Evolutionary conservation across 2,329 filamentous ascomycete genomes (phyloP), one percentile per base, ranked within the genome.

Genomic region (Zymoseptoria ardabiliae): DNA sequence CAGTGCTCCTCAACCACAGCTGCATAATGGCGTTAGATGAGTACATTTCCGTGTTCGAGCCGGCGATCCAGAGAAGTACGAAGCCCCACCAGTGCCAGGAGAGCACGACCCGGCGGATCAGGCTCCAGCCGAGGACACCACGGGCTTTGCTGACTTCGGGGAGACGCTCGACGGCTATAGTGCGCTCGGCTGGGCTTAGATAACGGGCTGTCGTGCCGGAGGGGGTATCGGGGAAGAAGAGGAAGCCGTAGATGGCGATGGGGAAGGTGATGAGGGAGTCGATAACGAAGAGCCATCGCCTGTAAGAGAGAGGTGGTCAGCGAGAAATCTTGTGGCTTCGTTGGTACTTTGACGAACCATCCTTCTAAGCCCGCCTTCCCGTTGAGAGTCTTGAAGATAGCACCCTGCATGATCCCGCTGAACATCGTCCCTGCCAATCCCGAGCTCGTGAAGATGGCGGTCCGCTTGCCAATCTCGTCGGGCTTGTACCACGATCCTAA

Each of bases 391-490:
- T 65, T 71, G 57, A 77, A 73, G 48, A 78, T 76, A 7, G 81
- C 51, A 0, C 79, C 81, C 68, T 86, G 83, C 58, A 87, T 80
- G 69, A 85, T 84, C 1, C 84, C 84, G 11, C 81, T 80, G 55
- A 87, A 82, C 78, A 86, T 82, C 0, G 80, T 84, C 0, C 83
- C 84, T 0, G 81, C 82, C 1, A 85, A 74, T 0, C 83, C 83
- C 1, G 80, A 82, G 0, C 81, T 79, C 1, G 82, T 85, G 69
- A 86, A 86, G 56, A 87, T 80, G 7, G 82, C 83, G 25, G 77
- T 81, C 3, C 84, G 77, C 68, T 86, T 86, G 3, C 82, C 84
- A 0, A 86, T 78, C 59, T 66, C 64, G 8, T 66, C 60, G 11
- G 64, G 65, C 35, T 67, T 67, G 30, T 67, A 67, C 65, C 67